A percentile compares a stretch with the other conserved stretches of the same genome.
phyloP scores from a whole-genome alignment of 176 grass and related monocot genomes.

The Olyra latifolia region DNA sequence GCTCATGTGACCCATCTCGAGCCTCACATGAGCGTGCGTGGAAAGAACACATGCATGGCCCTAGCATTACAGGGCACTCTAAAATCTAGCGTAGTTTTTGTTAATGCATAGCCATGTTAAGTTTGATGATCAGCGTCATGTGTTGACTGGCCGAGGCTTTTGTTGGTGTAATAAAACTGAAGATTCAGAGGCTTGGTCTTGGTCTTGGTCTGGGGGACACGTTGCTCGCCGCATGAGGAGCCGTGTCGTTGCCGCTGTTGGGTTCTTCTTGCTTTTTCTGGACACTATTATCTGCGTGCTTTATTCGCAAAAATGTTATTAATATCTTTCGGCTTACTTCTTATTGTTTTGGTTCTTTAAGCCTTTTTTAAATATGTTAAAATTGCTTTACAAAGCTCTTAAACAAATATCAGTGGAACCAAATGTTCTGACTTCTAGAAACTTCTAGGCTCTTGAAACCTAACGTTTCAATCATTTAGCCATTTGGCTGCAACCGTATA shows the following conservation, averaged over 20 bases:
- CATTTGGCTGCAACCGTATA: too few species aligned
- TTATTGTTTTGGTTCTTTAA: too few species aligned
- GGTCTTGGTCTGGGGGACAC: constrained; percentile 33
- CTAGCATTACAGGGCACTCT: neutral
- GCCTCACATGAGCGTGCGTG: constrained; percentile 42
- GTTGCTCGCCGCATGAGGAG: constrained; percentile 19
- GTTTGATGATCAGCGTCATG: neutral
- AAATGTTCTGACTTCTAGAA: too few species aligned
- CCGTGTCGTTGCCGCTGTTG: constrained; percentile 22
- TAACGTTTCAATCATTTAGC: too few species aligned
- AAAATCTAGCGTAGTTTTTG: neutral
- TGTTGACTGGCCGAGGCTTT: neutral
- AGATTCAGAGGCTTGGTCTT: constrained; percentile 6
- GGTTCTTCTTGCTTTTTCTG: neutral
- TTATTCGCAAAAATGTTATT: neutral
- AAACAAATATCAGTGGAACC: too few species aligned
- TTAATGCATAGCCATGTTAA: neutral
- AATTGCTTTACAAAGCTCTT: too few species aligned
- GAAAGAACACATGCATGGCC: constrained; percentile 46
- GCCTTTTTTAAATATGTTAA: too few species aligned
- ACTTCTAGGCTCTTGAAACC: too few species aligned
- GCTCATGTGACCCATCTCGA: constrained; percentile 29
- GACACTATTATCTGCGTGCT: neutral
- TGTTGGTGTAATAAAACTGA: constrained; percentile 21
- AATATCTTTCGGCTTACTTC: too few species aligned